These are phyloP conservation scores for Phaeosphaeriaceae sp. DNA, from an alignment of 2,329 filamentous ascomycete genomes.

Conservation along the genomic window DNA sequence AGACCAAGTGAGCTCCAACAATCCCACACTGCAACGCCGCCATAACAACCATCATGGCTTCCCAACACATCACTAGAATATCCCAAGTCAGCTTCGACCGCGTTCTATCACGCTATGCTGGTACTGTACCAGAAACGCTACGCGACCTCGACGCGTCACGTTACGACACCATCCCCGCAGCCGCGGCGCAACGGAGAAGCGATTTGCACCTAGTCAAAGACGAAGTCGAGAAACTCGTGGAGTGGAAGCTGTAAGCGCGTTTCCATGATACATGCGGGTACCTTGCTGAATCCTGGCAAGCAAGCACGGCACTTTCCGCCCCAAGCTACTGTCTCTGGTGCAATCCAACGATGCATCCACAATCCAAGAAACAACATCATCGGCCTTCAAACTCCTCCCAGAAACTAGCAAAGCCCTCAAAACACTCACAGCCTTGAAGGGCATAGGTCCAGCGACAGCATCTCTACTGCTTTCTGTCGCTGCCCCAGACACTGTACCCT, in stretches of 20 bases:
- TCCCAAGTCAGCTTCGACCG: conserved; percentile 24
- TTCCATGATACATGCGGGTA: neutral
- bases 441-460: conserved; percentile 81
- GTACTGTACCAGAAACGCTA: conserved; percentile 35
- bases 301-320: conserved; percentile 61
- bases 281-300: neutral
- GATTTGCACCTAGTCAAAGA: conserved; percentile 29
- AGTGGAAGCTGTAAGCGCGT: conserved; percentile 50
- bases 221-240: conserved; percentile 45
- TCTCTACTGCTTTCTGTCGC: conserved; percentile 75
- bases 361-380: conserved; percentile 59
- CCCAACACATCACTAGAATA: conserved; percentile 21
- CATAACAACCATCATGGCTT: conserved; percentile 1
- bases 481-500: conserved; percentile 67
- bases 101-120: conserved; percentile 33
- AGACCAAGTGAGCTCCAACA: neutral
- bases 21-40: neutral
- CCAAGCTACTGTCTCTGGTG: conserved; percentile 55
- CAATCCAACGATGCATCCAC: conserved; percentile 65
- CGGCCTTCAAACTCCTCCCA: conserved; percentile 55
- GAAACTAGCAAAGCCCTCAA: conserved; percentile 53
- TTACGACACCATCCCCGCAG: conserved; percentile 38
- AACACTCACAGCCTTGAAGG: conserved; percentile 68
- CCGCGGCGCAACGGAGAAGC: conserved; percentile 21
- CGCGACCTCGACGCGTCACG: conserved; percentile 42